A percentile compares a stretch with the other conserved stretches of the same genome.
Evolutionary conservation across 306 rosid genomes (phyloP).

Genomic region (Prunus salicina): DNA sequence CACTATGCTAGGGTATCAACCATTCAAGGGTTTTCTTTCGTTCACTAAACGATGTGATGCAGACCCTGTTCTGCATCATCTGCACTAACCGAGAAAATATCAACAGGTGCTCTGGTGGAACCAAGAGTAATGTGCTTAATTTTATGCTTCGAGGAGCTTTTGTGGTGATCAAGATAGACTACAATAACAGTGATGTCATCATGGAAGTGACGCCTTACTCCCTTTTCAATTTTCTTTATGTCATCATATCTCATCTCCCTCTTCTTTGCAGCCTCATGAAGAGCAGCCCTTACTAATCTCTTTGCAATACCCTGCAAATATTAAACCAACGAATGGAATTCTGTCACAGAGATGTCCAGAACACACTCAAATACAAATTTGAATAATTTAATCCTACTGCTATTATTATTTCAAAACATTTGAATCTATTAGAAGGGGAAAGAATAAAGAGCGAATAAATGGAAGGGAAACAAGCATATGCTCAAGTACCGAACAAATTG

Average conservation of each 20-base stretch:
- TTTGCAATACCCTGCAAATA: conserved; percentile 84
- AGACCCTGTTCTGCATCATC: conserved; percentile 45
- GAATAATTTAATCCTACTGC: neutral
- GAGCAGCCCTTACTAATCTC: conserved; percentile 85
- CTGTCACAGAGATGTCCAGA: neutral
- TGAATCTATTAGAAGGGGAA: neutral
- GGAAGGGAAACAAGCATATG: neutral
- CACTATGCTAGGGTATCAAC: conserved; percentile 6
- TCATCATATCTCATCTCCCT: conserved; percentile 88
- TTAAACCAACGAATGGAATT: conserved; percentile 16
- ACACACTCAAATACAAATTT: neutral
- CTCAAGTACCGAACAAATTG: neutral
- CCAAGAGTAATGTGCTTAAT: conserved; percentile 41
- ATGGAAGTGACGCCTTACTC: conserved; percentile 83
- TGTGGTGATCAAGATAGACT: conserved; percentile 71
- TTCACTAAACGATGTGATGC: conserved; percentile 34
- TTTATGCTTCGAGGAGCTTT: conserved; percentile 37
- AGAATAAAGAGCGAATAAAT: neutral
- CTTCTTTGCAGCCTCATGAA: conserved; percentile 82
- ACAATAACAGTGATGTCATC: conserved; percentile 92
- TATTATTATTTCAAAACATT: neutral
- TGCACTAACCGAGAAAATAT: conserved; percentile 63
- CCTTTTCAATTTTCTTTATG: conserved; percentile 76
- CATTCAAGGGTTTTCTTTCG: conserved; percentile 11
- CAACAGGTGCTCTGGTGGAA: conserved; percentile 72